These are phyloP conservation scores for Goffeauzyma gilvescens DNA, from an alignment of 768 basidiomycete genomes.

Conservation along the genomic window DNA sequence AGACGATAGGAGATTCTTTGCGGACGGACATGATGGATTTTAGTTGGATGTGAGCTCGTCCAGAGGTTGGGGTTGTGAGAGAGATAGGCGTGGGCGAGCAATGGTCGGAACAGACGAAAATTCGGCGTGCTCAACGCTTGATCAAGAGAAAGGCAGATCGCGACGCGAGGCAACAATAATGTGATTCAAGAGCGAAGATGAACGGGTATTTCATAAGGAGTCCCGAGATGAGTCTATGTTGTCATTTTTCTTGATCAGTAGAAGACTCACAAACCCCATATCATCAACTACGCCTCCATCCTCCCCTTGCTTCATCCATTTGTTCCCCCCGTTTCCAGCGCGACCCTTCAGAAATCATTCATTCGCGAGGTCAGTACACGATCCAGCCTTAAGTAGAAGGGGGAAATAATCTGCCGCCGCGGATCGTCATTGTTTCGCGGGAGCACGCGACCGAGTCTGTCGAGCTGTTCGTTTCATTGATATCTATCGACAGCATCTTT, in stretches of 20 bases:
- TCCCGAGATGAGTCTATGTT: neutral
- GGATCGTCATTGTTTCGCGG: no score
- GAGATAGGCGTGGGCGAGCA: neutral
- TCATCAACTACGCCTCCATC: neutral
- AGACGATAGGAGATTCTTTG: slow-evolving; percentile 26
- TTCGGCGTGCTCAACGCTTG: neutral
- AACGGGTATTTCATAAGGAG: no score
- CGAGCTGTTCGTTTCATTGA: no score
- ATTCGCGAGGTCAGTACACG: no score
- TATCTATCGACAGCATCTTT: no score
- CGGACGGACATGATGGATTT: slow-evolving; percentile 21
- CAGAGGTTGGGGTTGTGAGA: neutral
- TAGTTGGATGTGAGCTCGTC: neutral
- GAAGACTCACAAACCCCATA: neutral
- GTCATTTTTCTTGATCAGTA: neutral
- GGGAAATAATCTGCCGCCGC: no score
- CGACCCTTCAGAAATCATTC: no score
- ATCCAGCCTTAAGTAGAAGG: no score
- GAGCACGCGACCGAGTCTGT: no score
- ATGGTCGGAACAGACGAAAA: neutral
- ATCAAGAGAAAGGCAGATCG: neutral
- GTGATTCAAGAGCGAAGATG: no score
- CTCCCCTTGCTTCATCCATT: neutral
- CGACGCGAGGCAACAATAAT: neutral
- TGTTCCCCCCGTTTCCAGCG: no score